Conservation (phyloP, 2,329 filamentous ascomycete genomes). For the Ophiostoma sp. region DNA sequence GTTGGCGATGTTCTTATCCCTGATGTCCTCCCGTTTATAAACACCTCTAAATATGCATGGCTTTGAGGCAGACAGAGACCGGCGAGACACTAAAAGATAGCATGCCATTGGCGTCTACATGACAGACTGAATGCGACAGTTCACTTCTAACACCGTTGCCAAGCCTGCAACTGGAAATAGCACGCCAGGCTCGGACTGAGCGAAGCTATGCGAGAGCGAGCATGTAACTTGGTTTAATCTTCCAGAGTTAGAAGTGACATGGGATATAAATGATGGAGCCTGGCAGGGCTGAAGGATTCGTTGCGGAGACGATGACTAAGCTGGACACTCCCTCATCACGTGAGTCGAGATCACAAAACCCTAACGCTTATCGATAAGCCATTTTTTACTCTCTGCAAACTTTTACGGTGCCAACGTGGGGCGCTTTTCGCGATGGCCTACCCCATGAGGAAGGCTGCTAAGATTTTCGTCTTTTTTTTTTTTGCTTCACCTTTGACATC, state of each 20-base stretch:
- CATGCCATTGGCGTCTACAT: neutral
- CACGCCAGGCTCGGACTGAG: neutral
- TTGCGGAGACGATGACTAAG: neutral
- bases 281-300: neutral
- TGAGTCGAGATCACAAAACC: neutral
- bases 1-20: neutral
- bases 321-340: neutral
- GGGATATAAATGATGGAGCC: neutral
- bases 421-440: constrained; percentile 19
- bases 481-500: constrained; percentile 23
- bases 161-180: neutral
- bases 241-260: neutral
- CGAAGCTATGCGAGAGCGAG: neutral
- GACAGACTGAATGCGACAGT: neutral
- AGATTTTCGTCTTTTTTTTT: constrained; percentile 17
- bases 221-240: too few species aligned
- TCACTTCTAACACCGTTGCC: neutral
- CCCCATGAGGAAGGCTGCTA: neutral
- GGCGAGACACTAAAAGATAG: neutral
- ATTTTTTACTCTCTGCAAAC: constrained; percentile 9
- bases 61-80: too few species aligned
- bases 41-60: too few species aligned
- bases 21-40: neutral
- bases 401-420: constrained; percentile 20
- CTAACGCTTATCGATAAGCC: constrained; percentile 15